Conservation (phyloP, 2,329 filamentous ascomycete species). For the Calcarisporium arbuscula region DNA sequence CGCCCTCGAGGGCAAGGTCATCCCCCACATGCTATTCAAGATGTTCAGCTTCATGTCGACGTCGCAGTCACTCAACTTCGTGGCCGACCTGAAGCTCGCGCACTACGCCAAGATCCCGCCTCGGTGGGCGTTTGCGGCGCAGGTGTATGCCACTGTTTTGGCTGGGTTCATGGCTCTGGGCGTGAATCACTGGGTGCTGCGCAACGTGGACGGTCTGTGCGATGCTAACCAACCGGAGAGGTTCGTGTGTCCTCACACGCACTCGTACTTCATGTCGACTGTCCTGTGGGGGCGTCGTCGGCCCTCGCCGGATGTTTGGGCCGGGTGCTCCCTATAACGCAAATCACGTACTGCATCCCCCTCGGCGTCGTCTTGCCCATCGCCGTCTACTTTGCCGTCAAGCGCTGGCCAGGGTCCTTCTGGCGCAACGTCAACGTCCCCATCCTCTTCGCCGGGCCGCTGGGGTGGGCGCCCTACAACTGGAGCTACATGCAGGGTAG, state of each 20-base stretch:
- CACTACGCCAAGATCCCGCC: slow-evolving; percentile 58
- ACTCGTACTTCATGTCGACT: slow-evolving; percentile 54
- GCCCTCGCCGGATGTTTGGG: slow-evolving; percentile 55
- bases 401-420: slow-evolving; percentile 14
- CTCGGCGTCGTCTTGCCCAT: slow-evolving; percentile 14
- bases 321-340: slow-evolving; percentile 12
- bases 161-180: slow-evolving; percentile 49
- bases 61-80: slow-evolving; percentile 52
- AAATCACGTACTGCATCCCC: slow-evolving; percentile 14
- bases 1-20: slow-evolving; percentile 55
- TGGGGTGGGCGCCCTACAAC: slow-evolving; percentile 20
- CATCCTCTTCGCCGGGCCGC: slow-evolving; percentile 15
- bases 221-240: slow-evolving; percentile 38
- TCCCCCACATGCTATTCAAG: slow-evolving; percentile 68
- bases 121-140: slow-evolving; percentile 46
- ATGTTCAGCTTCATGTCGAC: slow-evolving; percentile 60
- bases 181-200: slow-evolving; percentile 55
- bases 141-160: slow-evolving; percentile 47
- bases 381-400: slow-evolving; percentile 10
- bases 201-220: slow-evolving; percentile 53
- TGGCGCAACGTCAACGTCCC: slow-evolving; percentile 18
- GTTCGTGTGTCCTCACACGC: slow-evolving; percentile 42
- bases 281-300: slow-evolving; percentile 63
- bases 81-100: slow-evolving; percentile 53
- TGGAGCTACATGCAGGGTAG: slow-evolving; percentile 19